Base-by-base conservation (phyloP, 208 protist genomes). In the Endotrypanum monterogeii region DNA sequence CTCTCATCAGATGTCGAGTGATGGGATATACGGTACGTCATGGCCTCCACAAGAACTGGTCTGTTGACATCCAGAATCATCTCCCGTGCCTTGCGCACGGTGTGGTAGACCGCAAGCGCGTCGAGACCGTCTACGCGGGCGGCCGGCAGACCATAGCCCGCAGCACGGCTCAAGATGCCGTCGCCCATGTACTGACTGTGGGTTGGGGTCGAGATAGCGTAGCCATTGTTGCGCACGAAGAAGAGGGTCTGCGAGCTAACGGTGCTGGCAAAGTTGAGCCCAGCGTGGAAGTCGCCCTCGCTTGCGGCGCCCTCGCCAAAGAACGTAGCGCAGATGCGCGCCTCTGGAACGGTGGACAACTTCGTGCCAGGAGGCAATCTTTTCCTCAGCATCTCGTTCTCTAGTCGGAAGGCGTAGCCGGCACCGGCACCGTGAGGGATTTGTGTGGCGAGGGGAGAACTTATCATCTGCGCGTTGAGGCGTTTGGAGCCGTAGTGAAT, bases 91-190 rank as follows among this genome's bases (percentile, higher is more conserved):
- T 83, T 74, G 56, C 94, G 91, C 12, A 95, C 94, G 0, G 93
- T 96, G 54, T 95, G 89, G 75, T 97, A 94, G 9, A 99, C 96
- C 28, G 98, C 98, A 68, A 99, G 92, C 41, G 98, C 78, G 80
- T 99, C 98, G 72, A 98, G 95, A 58, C 98, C 98, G 84, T 99
- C 98, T 14, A 99, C 96, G 37, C 98, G 90, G 30, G 98, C 87
- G 1, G 93, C 88, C 44, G 84, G 90, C 58, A 98, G 83, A 63
- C 94, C 93, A 92, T 98, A 98, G 41, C 83, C 91, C 1, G 87
- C 50, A 46, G 87, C 95, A 28, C 93, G 83, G 20, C 78, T 77
- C 37, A 93, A 82, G 67, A 99, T 97, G 52, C 98, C 98, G 80
- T 99, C 98, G 44, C 98, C 97, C 37, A 76, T 75, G 82, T 99